Evolutionary conservation across 208 protist species (phyloP).

Genomic region (Vickermania spadyakhi): DNA sequence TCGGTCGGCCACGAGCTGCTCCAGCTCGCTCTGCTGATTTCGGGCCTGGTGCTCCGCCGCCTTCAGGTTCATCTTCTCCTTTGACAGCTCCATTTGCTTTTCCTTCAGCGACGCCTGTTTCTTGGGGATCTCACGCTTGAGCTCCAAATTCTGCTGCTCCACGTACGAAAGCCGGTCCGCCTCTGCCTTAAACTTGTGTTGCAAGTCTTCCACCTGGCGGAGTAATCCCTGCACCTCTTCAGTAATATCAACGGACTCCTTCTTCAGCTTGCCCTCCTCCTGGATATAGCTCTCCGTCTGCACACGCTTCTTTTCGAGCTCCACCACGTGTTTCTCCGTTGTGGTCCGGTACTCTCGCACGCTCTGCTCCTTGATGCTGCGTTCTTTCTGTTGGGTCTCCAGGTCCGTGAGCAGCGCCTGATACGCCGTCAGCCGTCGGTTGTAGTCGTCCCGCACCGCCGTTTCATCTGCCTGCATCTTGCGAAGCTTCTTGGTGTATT

Average conservation of each 20-base stretch:
- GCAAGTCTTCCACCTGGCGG: slow-evolving; percentile 59
- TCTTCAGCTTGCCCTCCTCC: slow-evolving; percentile 32
- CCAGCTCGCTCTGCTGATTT: slow-evolving; percentile 52
- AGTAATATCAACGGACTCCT: slow-evolving; percentile 19
- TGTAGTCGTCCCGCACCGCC: slow-evolving; percentile 21
- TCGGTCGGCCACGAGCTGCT: slow-evolving; percentile 30
- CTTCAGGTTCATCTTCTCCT: slow-evolving; percentile 18
- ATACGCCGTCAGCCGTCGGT: slow-evolving; percentile 32
- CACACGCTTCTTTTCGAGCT: slow-evolving; percentile 31
- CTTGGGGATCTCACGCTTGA: slow-evolving; percentile 84
- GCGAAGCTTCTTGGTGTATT: slow-evolving; percentile 8
- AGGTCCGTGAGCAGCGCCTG: slow-evolving; percentile 46
- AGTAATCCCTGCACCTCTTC: slow-evolving; percentile 28
- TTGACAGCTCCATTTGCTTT: slow-evolving; percentile 58
- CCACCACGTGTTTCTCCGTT: slow-evolving; percentile 39
- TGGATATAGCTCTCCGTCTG: slow-evolving; percentile 22
- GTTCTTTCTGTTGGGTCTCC: slow-evolving; percentile 56
- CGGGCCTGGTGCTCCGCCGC: slow-evolving; percentile 32
- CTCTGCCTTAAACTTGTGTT: slow-evolving; percentile 62
- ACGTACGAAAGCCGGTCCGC: slow-evolving; percentile 64
- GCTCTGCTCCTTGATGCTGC: slow-evolving; percentile 83
- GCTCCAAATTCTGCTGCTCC: slow-evolving; percentile 73
- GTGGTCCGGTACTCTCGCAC: slow-evolving; percentile 80
- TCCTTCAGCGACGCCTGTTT: slow-evolving; percentile 57
- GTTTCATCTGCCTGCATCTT: slow-evolving; percentile 10